Evolutionary conservation across 495 filamentous ascomycete genomes (phyloP), one percentile per base, ranked within the genome.

Genomic region (Xylaria flabelliformis): DNA sequence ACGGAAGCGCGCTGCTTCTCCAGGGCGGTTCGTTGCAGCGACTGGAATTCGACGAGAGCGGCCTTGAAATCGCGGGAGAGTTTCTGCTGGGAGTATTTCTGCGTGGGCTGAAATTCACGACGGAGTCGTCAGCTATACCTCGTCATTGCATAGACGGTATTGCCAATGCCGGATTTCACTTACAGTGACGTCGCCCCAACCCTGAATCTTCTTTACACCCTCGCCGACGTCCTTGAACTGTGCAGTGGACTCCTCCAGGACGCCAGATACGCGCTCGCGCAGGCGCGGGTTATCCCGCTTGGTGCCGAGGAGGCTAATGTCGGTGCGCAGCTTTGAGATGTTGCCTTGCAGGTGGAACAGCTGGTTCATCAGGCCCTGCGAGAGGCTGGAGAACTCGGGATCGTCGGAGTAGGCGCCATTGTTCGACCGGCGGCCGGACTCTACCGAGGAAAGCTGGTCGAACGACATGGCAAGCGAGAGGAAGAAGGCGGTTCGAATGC

Each of bases 171-270:
- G 39, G 39, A 42, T 42, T 42, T 42, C 9, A 85, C 92, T 70
- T 89, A 97, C 95, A 76, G 94, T 94, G 21, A 97, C 88, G 77
- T 98, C 93, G 74, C 93, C 92, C 97, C 97, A 98, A 6, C 87
- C 88, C 78, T 94, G 90, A 44, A 97, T 87, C 83, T 92, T 95
- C 89, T 98, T 97, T 70, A 98, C 87, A 10, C 93, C 93, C 77
- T 98, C 96, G 64, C 93, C 95, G 26, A 95, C 91, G 32, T 95
- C 92, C 81, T 97, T 97, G 85, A 98, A 98, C n/a, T 89, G 88
- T 34, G 88, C 84, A 21, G 92, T 89, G 42, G 93, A 93, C 82
- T 98, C 93, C 72, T 97, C 92, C 9, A 98, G 87, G 4, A 95
- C 83, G 73, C 91, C 90, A 74, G 94, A 93, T 34, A 98, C 94